Evolutionary conservation across 2,329 filamentous ascomycete species (phyloP), one percentile per base, ranked within the genome.

Genomic region (Alternaria triticina): DNA sequence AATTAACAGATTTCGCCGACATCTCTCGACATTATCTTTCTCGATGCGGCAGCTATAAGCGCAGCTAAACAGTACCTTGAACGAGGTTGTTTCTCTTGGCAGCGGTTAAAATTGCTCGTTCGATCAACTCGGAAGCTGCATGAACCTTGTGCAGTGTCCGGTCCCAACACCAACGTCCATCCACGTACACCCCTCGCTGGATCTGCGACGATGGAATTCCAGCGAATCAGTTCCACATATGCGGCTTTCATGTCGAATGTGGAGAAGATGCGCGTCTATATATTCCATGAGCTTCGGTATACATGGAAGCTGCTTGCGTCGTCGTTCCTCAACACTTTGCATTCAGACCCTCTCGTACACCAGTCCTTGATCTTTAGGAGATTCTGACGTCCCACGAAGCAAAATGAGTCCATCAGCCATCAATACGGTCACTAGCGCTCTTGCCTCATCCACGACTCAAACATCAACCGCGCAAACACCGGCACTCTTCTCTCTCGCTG

Each of bases 401-500:
- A 40, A 50, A 51, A 61, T 61, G 58, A 40, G 52, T 11, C 58
- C 52, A 33, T 51, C 52, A 30, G 51, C 58, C 15, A 28, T 61
- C 47, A 27, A 25, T 15, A 25, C 25, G 11, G 52, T 59, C 28
- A 33, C 57, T 36, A 46, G 28, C n/a, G 50, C 52, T 33, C 22
- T 61, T 22, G 13, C 45, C n/a, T 36, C 58, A 15, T 40, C 44
- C 13, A 44, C 58, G 11, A 33, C 51, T 36, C 43, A 46, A 25
- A n/a, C 46, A 45, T 40, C 49, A n/a, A 36, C 23, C 17, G 6
- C 33, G n/a, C 59, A 61, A 49, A 58, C 28, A 58, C 55, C 59
- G 12, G 27, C 46, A 44, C 57, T 63, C 23, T 63, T 59, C 33
- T 63, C 61, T 5, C 56, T 59, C 33, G 15, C 49, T 17, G 59